Percentiles rank a stretch among this genome's conserved stretches.
These are phyloP conservation scores for Xylaria acuta DNA, from an alignment of 495 filamentous ascomycete species.

Conservation along the genomic window DNA sequence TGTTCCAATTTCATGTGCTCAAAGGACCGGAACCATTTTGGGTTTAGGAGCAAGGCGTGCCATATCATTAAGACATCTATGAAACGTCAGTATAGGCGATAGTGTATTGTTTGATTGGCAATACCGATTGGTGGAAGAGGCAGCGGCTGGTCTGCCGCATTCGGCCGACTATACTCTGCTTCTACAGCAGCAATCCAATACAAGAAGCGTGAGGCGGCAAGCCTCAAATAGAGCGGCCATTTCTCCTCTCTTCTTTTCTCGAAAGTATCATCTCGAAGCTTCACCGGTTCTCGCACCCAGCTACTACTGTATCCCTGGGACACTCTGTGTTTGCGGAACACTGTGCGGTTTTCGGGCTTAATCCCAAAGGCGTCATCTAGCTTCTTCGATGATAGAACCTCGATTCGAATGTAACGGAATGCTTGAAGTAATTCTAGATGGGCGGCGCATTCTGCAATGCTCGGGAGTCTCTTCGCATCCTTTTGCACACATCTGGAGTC, in stretches of 20 bases:
- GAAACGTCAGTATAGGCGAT: background rate
- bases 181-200: constrained; percentile 1
- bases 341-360: background rate
- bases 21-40: constrained; percentile 1
- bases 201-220: constrained; percentile 3
- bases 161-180: background rate
- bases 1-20: background rate
- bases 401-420: background rate
- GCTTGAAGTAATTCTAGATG: constrained; percentile 8
- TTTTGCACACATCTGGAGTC: background rate
- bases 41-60: constrained; percentile 1
- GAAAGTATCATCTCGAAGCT: constrained; percentile 1
- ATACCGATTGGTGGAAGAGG: background rate
- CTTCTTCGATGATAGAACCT: background rate
- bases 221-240: constrained; percentile 1
- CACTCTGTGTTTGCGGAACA: background rate
- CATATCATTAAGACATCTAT: constrained; percentile 1
- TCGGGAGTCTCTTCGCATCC: background rate
- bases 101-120: background rate
- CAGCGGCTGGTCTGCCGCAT: background rate
- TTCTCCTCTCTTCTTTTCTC: constrained; percentile 10
- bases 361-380: background rate
- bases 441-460: background rate
- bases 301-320: background rate
- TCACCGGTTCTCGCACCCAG: background rate